Evolutionary conservation across 495 filamentous ascomycete genomes (phyloP), one percentile per base, ranked within the genome.

Genomic region (Hypoxylon fragiforme): DNA sequence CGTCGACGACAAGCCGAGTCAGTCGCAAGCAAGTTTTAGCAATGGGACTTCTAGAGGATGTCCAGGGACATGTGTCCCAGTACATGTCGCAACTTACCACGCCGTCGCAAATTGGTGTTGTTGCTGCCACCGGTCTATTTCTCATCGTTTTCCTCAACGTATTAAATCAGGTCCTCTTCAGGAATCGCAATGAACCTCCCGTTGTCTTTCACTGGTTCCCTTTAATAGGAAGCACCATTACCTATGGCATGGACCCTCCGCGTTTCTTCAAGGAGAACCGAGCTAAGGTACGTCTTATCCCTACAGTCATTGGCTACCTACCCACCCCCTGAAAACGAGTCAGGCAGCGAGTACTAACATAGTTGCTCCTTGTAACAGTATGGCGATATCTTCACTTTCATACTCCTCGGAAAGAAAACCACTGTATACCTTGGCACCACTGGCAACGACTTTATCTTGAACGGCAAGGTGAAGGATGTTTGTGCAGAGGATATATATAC

Each of bases 181-280:
- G 78, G 63, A 85, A 86, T 51, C 79, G 81, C 40, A 84, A 84
- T 65, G 85, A 90, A 63, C 89, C 89, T 9, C 89, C 89, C 3
- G 54, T 92, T 9, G 88, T 94, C 34, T 94, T 92, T 63, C 87
- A 92, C 72, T 91, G 83, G 83, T 81, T 94, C 59, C 90, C 89
- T 3, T 65, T 92, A 34, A 70, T 94, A 61, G 89, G 89, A 15
- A 92, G 81, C 67, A 91, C 89, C 39, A 72, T 94, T 38, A 79
- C 74, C 13, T 94, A 94, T 71, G 89, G 89, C 53, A 92, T 90
- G 73, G 87, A 94, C 63, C 89, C 89, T 7, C 90, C 88, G 57
- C 77, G 72, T 15, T 94, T 92, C 73, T 91, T 91, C 71, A 79
- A 80, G 48, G 74, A 81, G 22, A 86, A 81, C 73, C 81, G 79